Evolutionary conservation across 2,329 filamentous ascomycete species (phyloP), one percentile per base, ranked within the genome.

Genomic region (Scleromitrula shiraiana): DNA sequence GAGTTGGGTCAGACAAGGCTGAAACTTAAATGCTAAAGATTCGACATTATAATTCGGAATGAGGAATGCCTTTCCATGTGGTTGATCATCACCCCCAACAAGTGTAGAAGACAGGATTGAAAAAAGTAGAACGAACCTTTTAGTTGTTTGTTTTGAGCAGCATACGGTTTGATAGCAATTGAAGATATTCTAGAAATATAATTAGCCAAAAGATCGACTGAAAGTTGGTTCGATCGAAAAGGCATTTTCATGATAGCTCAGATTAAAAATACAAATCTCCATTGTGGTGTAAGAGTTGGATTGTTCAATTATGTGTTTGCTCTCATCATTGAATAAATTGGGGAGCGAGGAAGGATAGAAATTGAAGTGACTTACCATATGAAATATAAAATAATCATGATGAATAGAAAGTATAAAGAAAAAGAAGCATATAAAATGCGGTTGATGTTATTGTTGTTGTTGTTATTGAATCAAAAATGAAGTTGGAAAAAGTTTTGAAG

Each of bases 1-100:
- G 46, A 49, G 50, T 52, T 52, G 59, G 62, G 64, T 69, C 67
- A 69, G 66, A 69, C 66, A 69, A 69, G 67, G 67, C 67, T 69
- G 67, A 69, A 68, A 69, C 66, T 64, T 63, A 61, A 58, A 55
- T 51, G 62, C 56, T 10, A 65, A 63, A 61, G 62, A 59, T 62
- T 64, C 61, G 55, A 65, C 66, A 64, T 64, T 54, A 57, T 61
- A 60, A 58, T 65, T 64, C 56, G 52, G 59, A 62, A 59, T 58
- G 62, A 65, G 59, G 61, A 62, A 64, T 65, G 63, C 63, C 63
- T 65, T 59, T 60, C 54, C 53, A 56, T 59, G 63, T 58, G 53
- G 51, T 55, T 58, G 50, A 60, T 64, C 62, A 65, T 65, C 63
- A 64, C 56, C 55, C 61, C 60, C 57, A 49, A 42, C 20, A 41